Evolutionary conservation across 2,329 filamentous ascomycete species (phyloP).

Genomic region (Ceratocystis albifundus): DNA sequence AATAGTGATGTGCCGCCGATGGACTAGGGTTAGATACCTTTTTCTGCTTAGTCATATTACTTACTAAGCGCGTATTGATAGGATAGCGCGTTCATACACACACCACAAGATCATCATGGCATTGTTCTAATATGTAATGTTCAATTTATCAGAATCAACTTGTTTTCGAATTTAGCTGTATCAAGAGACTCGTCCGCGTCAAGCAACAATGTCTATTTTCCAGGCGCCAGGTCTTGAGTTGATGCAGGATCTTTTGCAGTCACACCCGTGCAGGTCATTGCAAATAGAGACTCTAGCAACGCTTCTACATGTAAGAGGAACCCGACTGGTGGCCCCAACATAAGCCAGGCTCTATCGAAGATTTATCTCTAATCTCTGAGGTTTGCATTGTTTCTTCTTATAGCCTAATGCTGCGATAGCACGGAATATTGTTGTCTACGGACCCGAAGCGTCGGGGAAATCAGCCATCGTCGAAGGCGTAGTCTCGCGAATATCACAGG

Average conservation of each 20-base stretch:
- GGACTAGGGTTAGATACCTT: background rate
- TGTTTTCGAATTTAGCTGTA: background rate
- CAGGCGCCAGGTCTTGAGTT: slow-evolving; percentile 42
- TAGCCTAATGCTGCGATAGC: slow-evolving; percentile 58
- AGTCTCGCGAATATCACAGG: slow-evolving; percentile 4
- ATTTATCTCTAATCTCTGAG: slow-evolving; percentile 24
- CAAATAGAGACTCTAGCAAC: slow-evolving; percentile 49
- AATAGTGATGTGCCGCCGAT: background rate
- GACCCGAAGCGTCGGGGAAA: slow-evolving; percentile 80
- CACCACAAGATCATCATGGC: background rate
- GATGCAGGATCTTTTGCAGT: slow-evolving; percentile 36
- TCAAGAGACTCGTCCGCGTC: background rate
- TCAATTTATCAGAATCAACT: background rate
- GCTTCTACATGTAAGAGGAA: slow-evolving; percentile 38
- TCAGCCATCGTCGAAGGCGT: slow-evolving; percentile 48
- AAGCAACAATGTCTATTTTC: slow-evolving; percentile 32
- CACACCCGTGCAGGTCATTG: slow-evolving; percentile 46
- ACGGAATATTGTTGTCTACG: slow-evolving; percentile 66
- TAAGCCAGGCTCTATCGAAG: background rate
- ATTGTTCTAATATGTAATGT: background rate
- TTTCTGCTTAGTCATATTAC: background rate
- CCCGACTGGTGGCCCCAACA: too few relatives aligned
- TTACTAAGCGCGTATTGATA: background rate
- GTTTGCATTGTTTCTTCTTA: background rate
- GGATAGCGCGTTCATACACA: background rate